A percentile compares a stretch with the other conserved stretches of the same genome.
phyloP scores from a whole-genome alignment of 2,329 filamentous ascomycete species.

The Botrytis medusae region DNA sequence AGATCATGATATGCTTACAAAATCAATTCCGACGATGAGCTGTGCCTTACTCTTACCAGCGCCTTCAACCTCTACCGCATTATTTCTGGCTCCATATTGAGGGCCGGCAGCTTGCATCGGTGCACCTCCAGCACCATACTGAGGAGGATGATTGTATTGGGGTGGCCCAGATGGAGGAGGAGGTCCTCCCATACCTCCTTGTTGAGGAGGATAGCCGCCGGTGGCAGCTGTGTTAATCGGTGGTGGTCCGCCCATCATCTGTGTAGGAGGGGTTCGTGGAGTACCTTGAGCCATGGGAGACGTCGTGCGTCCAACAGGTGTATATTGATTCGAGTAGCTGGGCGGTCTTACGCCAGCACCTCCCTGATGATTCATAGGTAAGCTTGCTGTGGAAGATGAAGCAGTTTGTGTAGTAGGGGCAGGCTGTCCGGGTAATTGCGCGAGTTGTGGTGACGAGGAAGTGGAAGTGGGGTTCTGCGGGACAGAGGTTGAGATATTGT shows the following conservation, averaged over 20 bases:
- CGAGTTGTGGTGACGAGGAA: slow-evolving; percentile 33
- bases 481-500: slow-evolving; percentile 46
- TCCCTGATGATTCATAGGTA: slow-evolving; percentile 64
- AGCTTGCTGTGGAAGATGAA: slow-evolving; percentile 51
- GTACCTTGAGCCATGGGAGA: slow-evolving; percentile 38
- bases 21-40: slow-evolving; percentile 98
- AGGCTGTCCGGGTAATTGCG: slow-evolving; percentile 33
- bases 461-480: slow-evolving; percentile 38
- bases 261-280: slow-evolving; percentile 39
- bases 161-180: slow-evolving; percentile 38
- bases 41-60: slow-evolving; percentile 90
- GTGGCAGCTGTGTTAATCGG: slow-evolving; percentile 65
- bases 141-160: slow-evolving; percentile 38
- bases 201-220: slow-evolving; percentile 58
- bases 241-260: slow-evolving; percentile 57
- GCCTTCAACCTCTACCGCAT: slow-evolving; percentile 76
- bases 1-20: slow-evolving; percentile 60
- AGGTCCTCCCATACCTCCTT: slow-evolving; percentile 42
- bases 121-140: slow-evolving; percentile 35
- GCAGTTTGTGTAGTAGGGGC: slow-evolving; percentile 42
- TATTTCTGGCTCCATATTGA: slow-evolving; percentile 41
- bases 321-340: slow-evolving; percentile 61
- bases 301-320: slow-evolving; percentile 53
- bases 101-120: slow-evolving; percentile 31
- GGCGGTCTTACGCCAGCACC: slow-evolving; percentile 59